Conservation (phyloP, 805 yeast species). For the Deakozyma indianensis region DNA sequence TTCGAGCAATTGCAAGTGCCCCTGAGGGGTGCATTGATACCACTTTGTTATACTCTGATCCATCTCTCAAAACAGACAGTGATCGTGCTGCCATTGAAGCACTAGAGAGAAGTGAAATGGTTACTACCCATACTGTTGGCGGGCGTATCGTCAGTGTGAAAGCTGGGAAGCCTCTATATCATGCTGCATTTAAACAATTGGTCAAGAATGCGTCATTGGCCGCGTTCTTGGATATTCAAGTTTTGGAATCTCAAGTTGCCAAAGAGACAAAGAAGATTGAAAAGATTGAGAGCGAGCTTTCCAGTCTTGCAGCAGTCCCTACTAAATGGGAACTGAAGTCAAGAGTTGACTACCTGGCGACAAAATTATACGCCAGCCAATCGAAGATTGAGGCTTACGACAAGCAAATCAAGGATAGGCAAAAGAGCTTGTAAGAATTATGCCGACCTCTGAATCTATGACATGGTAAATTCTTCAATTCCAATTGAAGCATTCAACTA, state of each 20-base stretch:
- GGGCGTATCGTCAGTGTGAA: constrained; percentile 54
- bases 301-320: constrained; percentile 36
- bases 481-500: no score
- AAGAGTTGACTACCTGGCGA: constrained; percentile 52
- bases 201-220: constrained; percentile 40
- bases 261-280: constrained; percentile 49
- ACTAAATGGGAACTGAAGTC: constrained; percentile 40
- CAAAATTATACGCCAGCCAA: constrained; percentile 52
- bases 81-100: constrained; percentile 38
- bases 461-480: no score
- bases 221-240: constrained; percentile 50
- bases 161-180: constrained; percentile 76
- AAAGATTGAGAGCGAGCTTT: constrained; percentile 58
- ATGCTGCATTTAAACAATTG: constrained; percentile 63
- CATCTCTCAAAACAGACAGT: constrained; percentile 29
- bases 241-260: constrained; percentile 37
- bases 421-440: background rate
- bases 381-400: constrained; percentile 35
- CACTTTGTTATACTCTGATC: constrained; percentile 7
- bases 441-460: background rate
- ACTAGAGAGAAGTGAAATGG: constrained; percentile 67
- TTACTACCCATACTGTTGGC: constrained; percentile 56
- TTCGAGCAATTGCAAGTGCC: constrained; percentile 40
- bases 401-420: constrained; percentile 7
- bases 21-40: background rate